These are phyloP conservation scores for Umbelopsis sp. DNA, from an alignment of 192 early-diverging fungal species.

Conservation along the genomic window DNA sequence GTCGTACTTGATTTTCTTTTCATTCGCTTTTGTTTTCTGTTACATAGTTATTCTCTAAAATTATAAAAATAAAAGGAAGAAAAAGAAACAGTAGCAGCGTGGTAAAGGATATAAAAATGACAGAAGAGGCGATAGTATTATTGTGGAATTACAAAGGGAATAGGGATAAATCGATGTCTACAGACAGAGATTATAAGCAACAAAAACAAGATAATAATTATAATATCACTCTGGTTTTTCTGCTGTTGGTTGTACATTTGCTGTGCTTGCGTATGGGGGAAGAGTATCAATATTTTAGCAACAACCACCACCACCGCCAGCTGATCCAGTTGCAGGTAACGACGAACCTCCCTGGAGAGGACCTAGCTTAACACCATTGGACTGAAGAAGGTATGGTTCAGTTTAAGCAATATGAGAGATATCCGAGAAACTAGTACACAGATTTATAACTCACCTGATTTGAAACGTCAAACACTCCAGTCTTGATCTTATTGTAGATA, in stretches of 20 bases:
- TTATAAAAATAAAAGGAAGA: too few relatives aligned
- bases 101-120: not conserved
- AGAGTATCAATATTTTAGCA: not conserved
- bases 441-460: slow-evolving; percentile 52
- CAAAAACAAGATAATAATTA: not conserved
- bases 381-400: not conserved
- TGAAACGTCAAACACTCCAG: slow-evolving; percentile 70
- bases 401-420: not conserved
- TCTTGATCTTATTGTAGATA: slow-evolving; percentile 79
- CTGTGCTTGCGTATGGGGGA: not conserved
- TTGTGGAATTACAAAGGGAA: slow-evolving; percentile 9
- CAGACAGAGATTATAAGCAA: not conserved
- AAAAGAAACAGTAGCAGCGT: not conserved
- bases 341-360: slow-evolving; percentile 5
- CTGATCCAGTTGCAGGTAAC: not conserved
- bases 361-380: slow-evolving; percentile 6
- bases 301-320: slow-evolving; percentile 11
- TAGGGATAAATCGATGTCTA: slow-evolving; percentile 1
- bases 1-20: not conserved
- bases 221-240: not conserved
- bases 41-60: not conserved
- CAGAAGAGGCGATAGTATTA: not conserved
- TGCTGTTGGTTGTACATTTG: not conserved
- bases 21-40: not conserved
- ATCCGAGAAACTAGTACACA: not conserved